Base-by-base conservation (phyloP, 495 filamentous ascomycete genomes). In the Penicillium samsonianum region DNA sequence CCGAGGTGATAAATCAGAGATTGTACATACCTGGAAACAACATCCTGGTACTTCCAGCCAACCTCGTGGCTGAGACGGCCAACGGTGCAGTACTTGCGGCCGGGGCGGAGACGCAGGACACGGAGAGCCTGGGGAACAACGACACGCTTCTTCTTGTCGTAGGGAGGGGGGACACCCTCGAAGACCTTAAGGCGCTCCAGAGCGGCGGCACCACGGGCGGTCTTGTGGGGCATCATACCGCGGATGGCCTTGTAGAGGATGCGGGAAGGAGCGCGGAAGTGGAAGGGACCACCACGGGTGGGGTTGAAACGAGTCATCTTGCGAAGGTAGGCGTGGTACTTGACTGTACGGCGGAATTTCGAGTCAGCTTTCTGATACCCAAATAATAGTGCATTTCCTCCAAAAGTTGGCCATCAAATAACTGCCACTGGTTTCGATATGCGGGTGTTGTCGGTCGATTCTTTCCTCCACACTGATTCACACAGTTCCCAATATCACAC, bases 231-330 rank as follows among this genome's bases (percentile, higher is more conserved):
- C 64, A 98, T 93, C 94, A 98, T 98, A 76, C 94, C 94, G 73
- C 94, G 95, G 80, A 98, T 91, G 73, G 94, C 91, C 87, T 96
- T 96, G 89, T 97, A 98, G 89, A 98, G 93, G 80, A 98, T 96
- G 76, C 95, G 87, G 65, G 92, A 94, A 49, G 94, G 94, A 70
- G 91, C 90, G 78, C 94, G 95, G 90, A 96, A 98, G 82, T 98
- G 94, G 88, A 96, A 98, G 76, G 94, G 95, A 83, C 94, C 92
- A 84, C 92, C 94, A 74, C 92, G 93, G 67, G 90, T 96, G 69
- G 94, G 91, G 85, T 98, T 98, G 89, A 88, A 98, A 78, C 94
- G 90, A 75, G 95, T 98, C 80, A 92, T 92, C 88, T 98, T 98
- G 85, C 92, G 91, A 73, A 98, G 89, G 84, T 97, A 98, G 80